Percentiles rank a stretch among this genome's conserved stretches.
Conservation (phyloP, 805 yeast species). For the Saccharomycopsis sp. region DNA sequence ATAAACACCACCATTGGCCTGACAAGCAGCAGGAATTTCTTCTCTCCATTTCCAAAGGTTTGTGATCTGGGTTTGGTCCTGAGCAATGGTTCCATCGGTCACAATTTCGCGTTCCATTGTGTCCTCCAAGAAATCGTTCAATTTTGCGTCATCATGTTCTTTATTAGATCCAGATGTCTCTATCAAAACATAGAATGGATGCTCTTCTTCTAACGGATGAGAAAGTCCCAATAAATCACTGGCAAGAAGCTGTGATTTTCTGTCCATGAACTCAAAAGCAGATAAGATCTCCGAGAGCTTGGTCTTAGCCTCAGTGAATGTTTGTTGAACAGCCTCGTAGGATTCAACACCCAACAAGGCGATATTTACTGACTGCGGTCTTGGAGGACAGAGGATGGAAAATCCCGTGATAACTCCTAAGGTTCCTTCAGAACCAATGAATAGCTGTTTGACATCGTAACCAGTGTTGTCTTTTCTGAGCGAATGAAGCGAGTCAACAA, state of each 20-base stretch:
- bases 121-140: slow-evolving; percentile 74
- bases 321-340: slow-evolving; percentile 77
- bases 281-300: slow-evolving; percentile 82
- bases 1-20: slow-evolving; percentile 87
- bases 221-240: slow-evolving; percentile 47
- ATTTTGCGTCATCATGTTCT: slow-evolving; percentile 88
- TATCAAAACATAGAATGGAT: slow-evolving; percentile 85
- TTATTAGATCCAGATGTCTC: slow-evolving; percentile 95
- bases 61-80: slow-evolving; percentile 80
- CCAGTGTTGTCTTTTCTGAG: slow-evolving; percentile 95
- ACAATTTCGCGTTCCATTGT: slow-evolving; percentile 82
- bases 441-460: slow-evolving; percentile 83
- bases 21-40: slow-evolving; percentile 82
- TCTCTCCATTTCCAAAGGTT: slow-evolving; percentile 96
- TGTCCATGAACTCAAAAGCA: slow-evolving; percentile 93
- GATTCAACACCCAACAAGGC: slow-evolving; percentile 79
- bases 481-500: slow-evolving; percentile 72
- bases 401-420: slow-evolving; percentile 87
- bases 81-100: slow-evolving; percentile 93
- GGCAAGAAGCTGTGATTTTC: slow-evolving; percentile 58
- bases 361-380: slow-evolving; percentile 81
- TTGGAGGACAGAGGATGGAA: slow-evolving; percentile 81
- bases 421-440: slow-evolving; percentile 93
- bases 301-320: slow-evolving; percentile 68
- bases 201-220: slow-evolving; percentile 77